Conservation (phyloP, 2,329 filamentous ascomycete genomes). For the Furcasterigmium furcatum region DNA sequence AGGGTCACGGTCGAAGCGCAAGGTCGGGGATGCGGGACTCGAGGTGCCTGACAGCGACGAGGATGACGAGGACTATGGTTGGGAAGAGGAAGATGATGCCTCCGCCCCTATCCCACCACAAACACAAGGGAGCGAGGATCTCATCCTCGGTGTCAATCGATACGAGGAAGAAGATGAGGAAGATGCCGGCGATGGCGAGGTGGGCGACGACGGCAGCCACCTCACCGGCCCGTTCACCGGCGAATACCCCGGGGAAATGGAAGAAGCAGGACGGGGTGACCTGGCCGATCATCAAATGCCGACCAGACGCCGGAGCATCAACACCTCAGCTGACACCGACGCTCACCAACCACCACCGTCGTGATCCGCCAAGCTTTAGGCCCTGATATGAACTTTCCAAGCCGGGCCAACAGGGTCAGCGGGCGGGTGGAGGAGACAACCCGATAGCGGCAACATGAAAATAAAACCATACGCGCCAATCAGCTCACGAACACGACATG, state of each 20-base stretch:
- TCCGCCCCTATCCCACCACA: slow-evolving; percentile 61
- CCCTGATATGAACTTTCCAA: too few relatives aligned
- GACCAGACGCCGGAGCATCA: not conserved
- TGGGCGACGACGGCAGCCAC: slow-evolving; percentile 13
- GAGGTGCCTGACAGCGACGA: slow-evolving; percentile 61
- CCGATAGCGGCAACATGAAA: too few relatives aligned
- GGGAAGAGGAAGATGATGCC: slow-evolving; percentile 64
- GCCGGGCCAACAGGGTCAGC: too few relatives aligned
- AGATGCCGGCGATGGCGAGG: slow-evolving; percentile 23
- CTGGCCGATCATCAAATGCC: not conserved
- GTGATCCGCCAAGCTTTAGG: too few relatives aligned
- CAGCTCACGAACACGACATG: too few relatives aligned
- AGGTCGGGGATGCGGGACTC: slow-evolving; percentile 57
- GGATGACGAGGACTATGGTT: slow-evolving; percentile 68
- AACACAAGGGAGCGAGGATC: slow-evolving; percentile 65
- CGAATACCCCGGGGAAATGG: slow-evolving; percentile 8
- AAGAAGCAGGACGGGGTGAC: too few relatives aligned
- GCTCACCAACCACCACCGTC: too few relatives aligned
- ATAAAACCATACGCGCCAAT: too few relatives aligned
- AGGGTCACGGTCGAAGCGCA: slow-evolving; percentile 54
- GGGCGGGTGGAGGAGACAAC: too few relatives aligned
- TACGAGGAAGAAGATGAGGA: slow-evolving; percentile 35
- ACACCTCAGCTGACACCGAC: too few relatives aligned
- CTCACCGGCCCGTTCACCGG: slow-evolving; percentile 11
- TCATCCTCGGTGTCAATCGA: slow-evolving; percentile 44